These are phyloP conservation scores for Naganishia vishniacii DNA, from an alignment of 768 basidiomycete genomes.

Conservation along the genomic window DNA sequence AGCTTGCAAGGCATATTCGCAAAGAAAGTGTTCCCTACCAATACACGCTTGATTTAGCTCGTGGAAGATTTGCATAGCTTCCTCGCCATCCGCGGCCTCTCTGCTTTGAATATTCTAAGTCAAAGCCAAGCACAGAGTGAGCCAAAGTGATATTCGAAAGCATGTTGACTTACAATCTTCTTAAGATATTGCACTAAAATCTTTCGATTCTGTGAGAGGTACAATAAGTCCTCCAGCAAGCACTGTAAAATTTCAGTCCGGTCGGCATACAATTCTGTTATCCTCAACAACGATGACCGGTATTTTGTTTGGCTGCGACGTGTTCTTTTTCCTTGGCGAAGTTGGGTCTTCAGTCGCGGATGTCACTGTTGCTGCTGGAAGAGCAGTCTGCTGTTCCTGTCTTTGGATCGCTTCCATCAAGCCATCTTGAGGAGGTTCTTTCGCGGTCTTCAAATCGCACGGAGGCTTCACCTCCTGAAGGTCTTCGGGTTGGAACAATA, in stretches of 20 bases:
- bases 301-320: not conserved
- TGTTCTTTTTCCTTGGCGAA: not conserved
- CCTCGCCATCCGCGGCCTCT: slow-evolving; percentile 41
- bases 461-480: slow-evolving; percentile 1
- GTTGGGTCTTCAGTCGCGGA: not conserved
- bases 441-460: not conserved
- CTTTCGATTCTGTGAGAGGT: slow-evolving; percentile 10
- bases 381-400: slow-evolving; percentile 1
- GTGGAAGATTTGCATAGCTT: slow-evolving; percentile 36
- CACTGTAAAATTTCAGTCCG: too few relatives aligned
- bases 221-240: too few relatives aligned
- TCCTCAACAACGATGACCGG: slow-evolving; percentile 43
- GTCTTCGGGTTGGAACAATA: slow-evolving; percentile 29
- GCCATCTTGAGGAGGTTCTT: too few relatives aligned
- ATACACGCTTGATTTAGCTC: slow-evolving; percentile 26
- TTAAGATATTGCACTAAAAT: slow-evolving; percentile 19
- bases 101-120: slow-evolving; percentile 31
- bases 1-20: not conserved
- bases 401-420: not conserved
- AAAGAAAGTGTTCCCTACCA: slow-evolving; percentile 22
- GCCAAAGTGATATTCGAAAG: not conserved
- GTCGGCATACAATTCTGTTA: slow-evolving; percentile 37
- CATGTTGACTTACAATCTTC: slow-evolving; percentile 10
- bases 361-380: not conserved
- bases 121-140: not conserved